These are phyloP conservation scores for Botryobasidium botryosum DNA, from an alignment of 768 basidiomycete genomes.

Conservation along the genomic window DNA sequence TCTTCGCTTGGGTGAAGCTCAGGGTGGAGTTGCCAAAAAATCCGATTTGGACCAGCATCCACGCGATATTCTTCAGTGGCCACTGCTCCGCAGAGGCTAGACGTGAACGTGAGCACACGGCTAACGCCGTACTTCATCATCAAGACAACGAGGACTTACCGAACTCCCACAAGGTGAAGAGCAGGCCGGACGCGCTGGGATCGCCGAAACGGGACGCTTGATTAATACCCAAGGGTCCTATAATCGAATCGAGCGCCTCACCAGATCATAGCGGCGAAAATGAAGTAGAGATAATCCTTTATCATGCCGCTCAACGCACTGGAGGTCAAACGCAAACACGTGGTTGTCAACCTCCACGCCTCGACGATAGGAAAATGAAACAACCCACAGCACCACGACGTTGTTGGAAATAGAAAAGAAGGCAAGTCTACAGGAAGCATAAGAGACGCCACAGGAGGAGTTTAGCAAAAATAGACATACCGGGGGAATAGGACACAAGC, in stretches of 20 bases:
- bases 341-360: slow-evolving; percentile 6
- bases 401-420: slow-evolving; percentile 71
- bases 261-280: slow-evolving; percentile 7
- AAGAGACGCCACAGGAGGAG: too few relatives aligned
- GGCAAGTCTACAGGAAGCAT: slow-evolving; percentile 32
- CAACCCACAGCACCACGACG: slow-evolving; percentile 55
- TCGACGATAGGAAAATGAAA: too few relatives aligned
- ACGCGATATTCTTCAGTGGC: slow-evolving; percentile 40
- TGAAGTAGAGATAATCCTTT: slow-evolving; percentile 14
- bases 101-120: neutral
- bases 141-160: slow-evolving; percentile 19
- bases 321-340: neutral
- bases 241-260: slow-evolving; percentile 31
- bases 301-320: slow-evolving; percentile 76
- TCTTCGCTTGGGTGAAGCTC: slow-evolving; percentile 29
- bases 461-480: slow-evolving; percentile 28
- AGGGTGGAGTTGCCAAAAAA: slow-evolving; percentile 32
- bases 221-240: slow-evolving; percentile 32
- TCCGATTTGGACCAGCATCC: slow-evolving; percentile 81
- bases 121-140: neutral
- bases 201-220: slow-evolving; percentile 52
- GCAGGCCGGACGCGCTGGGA: slow-evolving; percentile 67
- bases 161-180: slow-evolving; percentile 37
- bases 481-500: slow-evolving; percentile 77
- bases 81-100: slow-evolving; percentile 19